These are phyloP conservation scores for Mycena leptocephala DNA, from an alignment of 768 basidiomycete genomes.

Conservation along the genomic window DNA sequence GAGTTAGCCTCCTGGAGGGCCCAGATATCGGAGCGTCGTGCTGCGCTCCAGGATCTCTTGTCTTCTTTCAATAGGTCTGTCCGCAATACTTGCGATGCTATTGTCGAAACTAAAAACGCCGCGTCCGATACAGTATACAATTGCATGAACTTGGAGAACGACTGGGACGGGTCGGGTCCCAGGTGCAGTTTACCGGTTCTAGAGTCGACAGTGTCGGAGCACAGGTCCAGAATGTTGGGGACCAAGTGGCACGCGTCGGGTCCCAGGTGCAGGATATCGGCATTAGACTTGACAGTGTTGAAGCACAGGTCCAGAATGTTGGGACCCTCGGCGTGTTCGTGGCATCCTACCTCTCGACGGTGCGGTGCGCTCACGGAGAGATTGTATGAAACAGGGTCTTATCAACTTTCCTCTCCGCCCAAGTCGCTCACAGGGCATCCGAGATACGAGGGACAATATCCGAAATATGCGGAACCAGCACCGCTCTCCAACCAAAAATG, in stretches of 20 bases:
- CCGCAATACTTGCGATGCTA: neutral
- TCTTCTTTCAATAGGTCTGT: neutral
- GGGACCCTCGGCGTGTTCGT: neutral
- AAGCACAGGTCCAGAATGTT: neutral
- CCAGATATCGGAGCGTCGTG: neutral
- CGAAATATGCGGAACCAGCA: neutral
- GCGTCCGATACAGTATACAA: neutral
- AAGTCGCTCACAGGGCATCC: neutral
- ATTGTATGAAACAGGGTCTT: neutral
- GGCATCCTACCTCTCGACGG: too few relatives aligned
- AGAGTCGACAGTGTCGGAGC: neutral
- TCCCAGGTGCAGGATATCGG: too few relatives aligned
- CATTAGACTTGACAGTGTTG: too few relatives aligned
- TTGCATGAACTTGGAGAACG: neutral
- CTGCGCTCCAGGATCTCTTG: neutral
- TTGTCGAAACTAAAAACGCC: neutral
- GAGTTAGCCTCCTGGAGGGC: constrained; percentile 8
- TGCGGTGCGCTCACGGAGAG: too few relatives aligned
- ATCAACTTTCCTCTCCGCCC: neutral
- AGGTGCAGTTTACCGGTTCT: neutral
- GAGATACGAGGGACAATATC: neutral
- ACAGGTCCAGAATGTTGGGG: too few relatives aligned
- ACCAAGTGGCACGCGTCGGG: too few relatives aligned
- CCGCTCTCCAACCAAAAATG: neutral
- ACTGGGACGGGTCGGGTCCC: constrained; percentile 9